Base-by-base conservation (phyloP, 495 filamentous ascomycete genomes). In the Hyaloscypha finlandica region DNA sequence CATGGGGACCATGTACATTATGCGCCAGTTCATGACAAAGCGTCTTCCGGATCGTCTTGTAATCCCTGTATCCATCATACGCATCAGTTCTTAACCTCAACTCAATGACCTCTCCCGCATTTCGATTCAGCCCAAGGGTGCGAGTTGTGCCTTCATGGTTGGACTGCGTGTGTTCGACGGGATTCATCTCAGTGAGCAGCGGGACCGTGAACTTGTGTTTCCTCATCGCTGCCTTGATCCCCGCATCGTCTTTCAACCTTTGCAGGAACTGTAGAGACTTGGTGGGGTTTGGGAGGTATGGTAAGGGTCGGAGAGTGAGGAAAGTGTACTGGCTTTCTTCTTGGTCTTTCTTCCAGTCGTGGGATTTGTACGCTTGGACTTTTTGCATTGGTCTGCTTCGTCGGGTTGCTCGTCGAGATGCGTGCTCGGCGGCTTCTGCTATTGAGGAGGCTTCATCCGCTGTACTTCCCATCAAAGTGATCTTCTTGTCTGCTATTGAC, bases 11-110 rank as follows among this genome's bases (percentile, higher is more conserved):
- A 73, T 88, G 88, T 11, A 96, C 93, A 72, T 94, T 97, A 77
- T 99, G 95, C 74, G 94, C 89, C 52, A 99, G 81, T 83, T 99
- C 95, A 75, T 99, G 95, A 73, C 94, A 97, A 33, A 98, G 81
- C 71, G 95, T 97, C 71, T 91, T 92, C 53, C 95, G 83, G 33
- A 99, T 96, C 0, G 87, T 91, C 66, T 89, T 87, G 73, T 98
- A 99, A 74, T 97, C 91, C 20, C 95, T 77, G 70, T 94, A 99
- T 6, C 95, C 95, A 76, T 97, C 94, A 76, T 94, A 94, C 16
- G 91, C 92, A 77, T 99, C 95, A 6, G 95, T 97, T 16, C 95
- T 83, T 45, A 99, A 77, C 0, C 95, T 81, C 59, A 99, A 78
- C 85, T 97, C 95, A 65, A 99, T 97, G 0, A 93, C 90, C 79